These are phyloP conservation scores for Tricholoma matsutake DNA, from an alignment of 768 basidiomycete genomes.

Conservation along the genomic window DNA sequence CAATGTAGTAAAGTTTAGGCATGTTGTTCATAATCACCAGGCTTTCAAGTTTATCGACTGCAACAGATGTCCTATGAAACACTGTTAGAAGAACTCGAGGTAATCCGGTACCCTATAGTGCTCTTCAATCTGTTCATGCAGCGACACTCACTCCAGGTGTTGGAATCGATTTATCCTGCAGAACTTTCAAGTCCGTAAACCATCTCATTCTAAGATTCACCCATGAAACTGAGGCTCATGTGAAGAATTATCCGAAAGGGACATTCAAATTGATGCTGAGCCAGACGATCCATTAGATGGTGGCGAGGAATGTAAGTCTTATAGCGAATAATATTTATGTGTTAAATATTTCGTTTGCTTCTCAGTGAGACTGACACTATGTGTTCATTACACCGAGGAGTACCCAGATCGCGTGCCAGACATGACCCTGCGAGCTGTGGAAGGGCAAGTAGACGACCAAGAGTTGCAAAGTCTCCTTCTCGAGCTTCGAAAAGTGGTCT, in stretches of 20 bases:
- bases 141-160: constrained; percentile 51
- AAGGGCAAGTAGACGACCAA: constrained; percentile 56
- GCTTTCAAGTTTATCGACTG: background rate
- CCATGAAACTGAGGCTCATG: constrained; percentile 20
- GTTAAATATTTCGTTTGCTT: constrained; percentile 9
- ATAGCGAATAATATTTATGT: constrained; percentile 4
- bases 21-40: no score
- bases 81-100: constrained; percentile 90
- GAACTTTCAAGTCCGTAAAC: constrained; percentile 82
- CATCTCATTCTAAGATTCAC: constrained; percentile 19
- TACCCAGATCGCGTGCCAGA: constrained; percentile 87
- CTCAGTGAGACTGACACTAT: constrained; percentile 70
- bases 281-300: constrained; percentile 76
- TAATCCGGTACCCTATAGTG: constrained; percentile 27
- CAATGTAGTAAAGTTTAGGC: constrained; percentile 6
- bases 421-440: constrained; percentile 59
- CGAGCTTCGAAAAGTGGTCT: constrained; percentile 55
- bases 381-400: constrained; percentile 71
- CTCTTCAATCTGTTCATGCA: constrained; percentile 3
- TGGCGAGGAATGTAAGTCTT: constrained; percentile 49
- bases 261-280: constrained; percentile 82
- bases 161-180: constrained; percentile 94
- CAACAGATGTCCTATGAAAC: constrained; percentile 57
- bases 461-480: constrained; percentile 55
- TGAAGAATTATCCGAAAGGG: constrained; percentile 81